Percentiles rank a stretch among this genome's conserved stretches.
Evolutionary conservation across 768 basidiomycete genomes (phyloP).

Genomic region (Boletus reticulatus): DNA sequence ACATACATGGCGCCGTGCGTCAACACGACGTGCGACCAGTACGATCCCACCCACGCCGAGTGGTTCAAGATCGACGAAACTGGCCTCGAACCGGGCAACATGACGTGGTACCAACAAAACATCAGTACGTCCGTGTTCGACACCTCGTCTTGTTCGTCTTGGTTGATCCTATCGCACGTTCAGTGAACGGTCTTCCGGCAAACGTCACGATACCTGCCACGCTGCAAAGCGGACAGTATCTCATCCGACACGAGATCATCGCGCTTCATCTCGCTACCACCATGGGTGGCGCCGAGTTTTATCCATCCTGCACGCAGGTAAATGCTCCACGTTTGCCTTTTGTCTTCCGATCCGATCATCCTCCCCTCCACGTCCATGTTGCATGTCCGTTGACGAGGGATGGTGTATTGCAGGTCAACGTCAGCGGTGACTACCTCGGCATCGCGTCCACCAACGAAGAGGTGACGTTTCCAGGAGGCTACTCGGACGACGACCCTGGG

Average conservation of each 20-base stretch:
- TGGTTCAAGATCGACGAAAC: conserved; percentile 75
- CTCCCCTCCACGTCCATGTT: no score
- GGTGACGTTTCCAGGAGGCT: conserved; percentile 71
- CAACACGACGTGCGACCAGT: conserved; percentile 53
- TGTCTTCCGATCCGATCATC: neutral
- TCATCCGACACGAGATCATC: conserved; percentile 79
- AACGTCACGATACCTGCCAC: conserved; percentile 46
- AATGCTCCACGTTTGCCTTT: neutral
- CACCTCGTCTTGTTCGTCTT: neutral
- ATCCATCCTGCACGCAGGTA: conserved; percentile 63
- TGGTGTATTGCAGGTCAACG: conserved; percentile 37
- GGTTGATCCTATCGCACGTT: neutral
- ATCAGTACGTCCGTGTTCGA: conserved; percentile 42
- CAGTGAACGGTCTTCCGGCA: conserved; percentile 42
- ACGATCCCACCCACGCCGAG: conserved; percentile 53
- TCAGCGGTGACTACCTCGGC: conserved; percentile 55
- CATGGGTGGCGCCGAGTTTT: conserved; percentile 73
- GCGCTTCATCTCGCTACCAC: conserved; percentile 64
- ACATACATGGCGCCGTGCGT: conserved; percentile 74
- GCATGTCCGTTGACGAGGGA: conserved; percentile 34
- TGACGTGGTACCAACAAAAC: conserved; percentile 51
- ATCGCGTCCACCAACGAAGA: conserved; percentile 46
- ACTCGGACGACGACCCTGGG: conserved; percentile 67
- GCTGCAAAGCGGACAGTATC: conserved; percentile 66
- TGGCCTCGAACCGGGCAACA: conserved; percentile 38